Conservation (phyloP, 2,329 filamentous ascomycete genomes). For the Ascochyta koolunga region DNA sequence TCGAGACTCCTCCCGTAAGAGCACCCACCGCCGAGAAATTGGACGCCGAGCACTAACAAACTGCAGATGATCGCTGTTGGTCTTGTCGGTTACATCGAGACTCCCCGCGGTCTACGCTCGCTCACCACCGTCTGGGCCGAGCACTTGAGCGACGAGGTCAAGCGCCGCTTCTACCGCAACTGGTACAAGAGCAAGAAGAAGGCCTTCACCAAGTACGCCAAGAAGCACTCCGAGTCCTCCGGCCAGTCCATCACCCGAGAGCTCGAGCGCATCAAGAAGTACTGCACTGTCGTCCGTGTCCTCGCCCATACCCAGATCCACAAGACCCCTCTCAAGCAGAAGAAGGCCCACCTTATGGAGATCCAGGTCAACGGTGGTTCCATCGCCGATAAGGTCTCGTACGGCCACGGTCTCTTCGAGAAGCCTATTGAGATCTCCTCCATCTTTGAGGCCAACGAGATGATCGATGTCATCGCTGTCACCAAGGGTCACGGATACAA, state of each 20-base stretch:
- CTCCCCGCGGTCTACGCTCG: slow-evolving; percentile 97
- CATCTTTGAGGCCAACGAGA: slow-evolving; percentile 99
- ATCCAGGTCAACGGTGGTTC: slow-evolving; percentile 99
- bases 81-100: slow-evolving; percentile 99
- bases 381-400: slow-evolving; percentile 94
- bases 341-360: slow-evolving; percentile 99
- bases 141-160: slow-evolving; percentile 97
- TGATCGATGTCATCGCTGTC: slow-evolving; percentile 98
- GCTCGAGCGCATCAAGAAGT: slow-evolving; percentile 99
- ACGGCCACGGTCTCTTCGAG: slow-evolving; percentile 96
- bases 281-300: slow-evolving; percentile 99
- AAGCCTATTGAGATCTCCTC: slow-evolving; percentile 92
- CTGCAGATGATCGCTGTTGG: slow-evolving; percentile 97
- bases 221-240: slow-evolving; percentile 96
- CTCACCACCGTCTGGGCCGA: slow-evolving; percentile 99
- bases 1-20: slow-evolving; percentile 69
- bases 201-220: slow-evolving; percentile 99
- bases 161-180: slow-evolving; percentile 99
- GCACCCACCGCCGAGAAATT: slow-evolving; percentile 67
- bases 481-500: slow-evolving; percentile 99
- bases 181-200: slow-evolving; percentile 99
- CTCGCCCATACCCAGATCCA: slow-evolving; percentile 99
- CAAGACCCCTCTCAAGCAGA: slow-evolving; percentile 99
- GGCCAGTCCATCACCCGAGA: slow-evolving; percentile 92
- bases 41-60: slow-evolving; percentile 24